Base-by-base conservation (phyloP, 2,329 filamentous ascomycete genomes). In the Cladorrhinum sp. region DNA sequence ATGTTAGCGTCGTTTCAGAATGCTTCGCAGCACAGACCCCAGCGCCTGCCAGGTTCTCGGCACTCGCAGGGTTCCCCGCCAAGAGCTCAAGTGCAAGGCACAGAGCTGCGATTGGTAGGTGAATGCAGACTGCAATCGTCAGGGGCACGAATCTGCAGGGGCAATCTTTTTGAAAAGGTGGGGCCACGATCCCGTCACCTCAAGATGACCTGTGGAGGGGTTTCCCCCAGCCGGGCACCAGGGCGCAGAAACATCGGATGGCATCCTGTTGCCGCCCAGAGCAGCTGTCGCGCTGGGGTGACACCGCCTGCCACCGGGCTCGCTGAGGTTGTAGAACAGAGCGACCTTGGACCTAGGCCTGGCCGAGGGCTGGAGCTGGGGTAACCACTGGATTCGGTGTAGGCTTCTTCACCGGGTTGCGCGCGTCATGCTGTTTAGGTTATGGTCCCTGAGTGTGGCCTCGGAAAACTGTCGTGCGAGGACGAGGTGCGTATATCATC, bases 1-100 rank as follows among this genome's bases (percentile, higher is more conserved):
- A 51, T 25, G 50, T 54, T 62, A 59, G 56, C 55, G 59, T 53
- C 50, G 59, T 62, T 63, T 60, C 61, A 60, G 58, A 49, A 45
- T 45, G 41, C 18, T 45, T 22, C 41, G 13, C 50, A 16, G 23
- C 41, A 29, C 29, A 22, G 29, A 25, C 38, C 32, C 32, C 18
- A 32, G 48, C 16, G 48, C 27, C 52, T 58, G 41, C 60, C 55
- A 57, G 56, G 41, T 23, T 53, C 50, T 36, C 58, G 57, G 56
- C 57, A 63, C 50, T 60, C 54, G 49, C 49, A 52, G 36, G 57
- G 29, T 18, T 29, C 52, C 58, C 56, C 27, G 50, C 48, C 56
- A 50, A 56, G 53, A 41, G 13, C 24, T 61, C 54, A 63, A 49
- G 41, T 62, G 61, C 62, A 68, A 65, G 66, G 60, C 65, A 67